phyloP scores from a whole-genome alignment of 495 filamentous ascomycete genomes.

The Penicillium subrubescens region DNA sequence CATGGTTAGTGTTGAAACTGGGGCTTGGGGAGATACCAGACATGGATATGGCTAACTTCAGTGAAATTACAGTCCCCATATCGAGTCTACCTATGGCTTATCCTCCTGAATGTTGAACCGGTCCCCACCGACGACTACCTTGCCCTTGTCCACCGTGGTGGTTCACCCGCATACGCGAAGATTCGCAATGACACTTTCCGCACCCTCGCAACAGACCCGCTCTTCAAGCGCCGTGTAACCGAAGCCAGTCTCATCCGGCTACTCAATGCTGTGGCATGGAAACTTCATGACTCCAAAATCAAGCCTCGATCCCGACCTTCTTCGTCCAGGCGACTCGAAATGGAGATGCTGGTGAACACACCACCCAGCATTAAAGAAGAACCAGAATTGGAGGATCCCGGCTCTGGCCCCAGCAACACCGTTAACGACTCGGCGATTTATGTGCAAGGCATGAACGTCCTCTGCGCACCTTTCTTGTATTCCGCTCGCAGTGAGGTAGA shows the following conservation, averaged over 20 bases:
- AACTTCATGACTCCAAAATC: constrained; percentile 73
- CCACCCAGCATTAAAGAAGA: constrained; percentile 52
- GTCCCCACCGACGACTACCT: constrained; percentile 86
- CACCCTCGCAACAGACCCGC: constrained; percentile 90
- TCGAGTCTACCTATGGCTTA: constrained; percentile 93
- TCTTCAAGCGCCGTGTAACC: constrained; percentile 92
- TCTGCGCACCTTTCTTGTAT: constrained; percentile 96
- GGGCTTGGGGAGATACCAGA: neutral
- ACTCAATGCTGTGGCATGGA: constrained; percentile 96
- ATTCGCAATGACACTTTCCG: constrained; percentile 98
- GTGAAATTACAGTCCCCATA: constrained; percentile 69
- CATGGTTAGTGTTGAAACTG: constrained; percentile 61
- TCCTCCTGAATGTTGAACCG: constrained; percentile 82
- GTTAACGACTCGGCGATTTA: constrained; percentile 75
- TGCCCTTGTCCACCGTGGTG: constrained; percentile 84
- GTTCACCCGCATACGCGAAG: constrained; percentile 92
- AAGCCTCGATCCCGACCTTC: constrained; percentile 44
- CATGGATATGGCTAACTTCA: neutral
- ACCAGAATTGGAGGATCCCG: constrained; percentile 14
- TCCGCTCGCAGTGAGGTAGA: constrained; percentile 92
- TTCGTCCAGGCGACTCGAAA: constrained; percentile 39
- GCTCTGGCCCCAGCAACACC: constrained; percentile 17
- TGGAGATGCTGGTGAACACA: constrained; percentile 44
- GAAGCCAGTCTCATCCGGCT: constrained; percentile 94
- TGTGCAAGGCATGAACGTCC: constrained; percentile 99